Base-by-base conservation (phyloP, 352 stramenopile species). In the Plasmopara muralis region DNA sequence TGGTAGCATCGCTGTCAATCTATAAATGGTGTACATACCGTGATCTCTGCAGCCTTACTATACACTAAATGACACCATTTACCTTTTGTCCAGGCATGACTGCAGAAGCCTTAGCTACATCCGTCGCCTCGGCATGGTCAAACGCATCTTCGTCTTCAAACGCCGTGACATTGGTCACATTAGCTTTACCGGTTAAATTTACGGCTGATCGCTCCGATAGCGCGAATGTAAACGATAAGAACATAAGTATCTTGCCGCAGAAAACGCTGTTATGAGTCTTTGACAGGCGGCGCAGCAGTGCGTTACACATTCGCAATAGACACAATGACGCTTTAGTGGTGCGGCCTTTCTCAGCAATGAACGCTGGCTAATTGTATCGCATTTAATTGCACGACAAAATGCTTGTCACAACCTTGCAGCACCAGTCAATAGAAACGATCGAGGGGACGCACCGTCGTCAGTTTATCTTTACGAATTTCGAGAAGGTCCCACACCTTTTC, bases 221-320 rank as follows among this genome's bases (percentile, higher is more conserved):
- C 29, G 81, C 69, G 20, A 94, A 94, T 18, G 76, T 90, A 44
- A 87, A 94, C 38, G 83, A 90, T 56, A 94, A 69, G 55, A 94
- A 92, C 43, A 92, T 60, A 34, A 94, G 57, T 55, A 94, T 94
- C 56, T 85, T 85, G 39, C 83, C 83, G 42, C 83, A 94, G 40
- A 94, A 94, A n/a, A 94, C 81, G 47, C 77, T 94, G 62, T 94
- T 90, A 60, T 94, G 81, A 18, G 83, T 94, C 69, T 92, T 92
- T 28, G 83, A 94, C 43, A 92, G 57, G 20, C 83, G 79, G 5
- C 83, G 81, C 57, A 94, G 67, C 44, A 94, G 64, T 44, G 83
- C 74, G 50, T 94, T 94, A 66, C 81, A 94, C 65, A 94, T 83
- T 7, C 76, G 65, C 38, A 94, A 61, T 39, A 94, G 48, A 50